Conservation (phyloP, 805 yeast genomes). For the Starmerella bombi region DNA sequence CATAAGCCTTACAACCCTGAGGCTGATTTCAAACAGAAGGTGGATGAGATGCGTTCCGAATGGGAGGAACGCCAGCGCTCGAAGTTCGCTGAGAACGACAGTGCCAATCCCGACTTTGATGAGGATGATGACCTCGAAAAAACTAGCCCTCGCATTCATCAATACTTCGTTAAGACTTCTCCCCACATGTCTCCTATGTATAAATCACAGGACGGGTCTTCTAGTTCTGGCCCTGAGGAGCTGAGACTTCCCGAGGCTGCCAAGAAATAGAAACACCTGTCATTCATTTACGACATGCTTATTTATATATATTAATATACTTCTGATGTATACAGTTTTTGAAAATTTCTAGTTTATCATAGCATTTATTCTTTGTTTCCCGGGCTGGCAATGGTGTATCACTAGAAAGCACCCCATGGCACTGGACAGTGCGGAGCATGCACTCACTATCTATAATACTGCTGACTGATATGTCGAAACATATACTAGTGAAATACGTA, state of each 20-base stretch:
- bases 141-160: slow-evolving; percentile 26
- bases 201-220: slow-evolving; percentile 11
- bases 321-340: background rate
- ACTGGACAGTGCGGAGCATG: no score
- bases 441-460: no score
- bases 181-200: slow-evolving; percentile 25
- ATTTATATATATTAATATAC: background rate
- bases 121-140: slow-evolving; percentile 19
- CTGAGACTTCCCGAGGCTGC: slow-evolving; percentile 27
- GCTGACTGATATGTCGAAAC: no score
- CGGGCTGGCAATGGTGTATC: no score
- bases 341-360: no score
- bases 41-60: slow-evolving; percentile 28
- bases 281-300: no score
- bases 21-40: slow-evolving; percentile 29
- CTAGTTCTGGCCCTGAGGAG: slow-evolving; percentile 18
- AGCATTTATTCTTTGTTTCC: no score
- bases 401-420: no score
- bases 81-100: slow-evolving; percentile 21
- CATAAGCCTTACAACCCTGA: slow-evolving; percentile 30
- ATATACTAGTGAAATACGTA: no score
- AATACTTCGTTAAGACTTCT: slow-evolving; percentile 28
- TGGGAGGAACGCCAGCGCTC: slow-evolving; percentile 28
- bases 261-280: background rate
- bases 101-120: slow-evolving; percentile 12